Conservation (phyloP, 1,284 basidiomycete genomes). For the Earliella scabrosa region DNA sequence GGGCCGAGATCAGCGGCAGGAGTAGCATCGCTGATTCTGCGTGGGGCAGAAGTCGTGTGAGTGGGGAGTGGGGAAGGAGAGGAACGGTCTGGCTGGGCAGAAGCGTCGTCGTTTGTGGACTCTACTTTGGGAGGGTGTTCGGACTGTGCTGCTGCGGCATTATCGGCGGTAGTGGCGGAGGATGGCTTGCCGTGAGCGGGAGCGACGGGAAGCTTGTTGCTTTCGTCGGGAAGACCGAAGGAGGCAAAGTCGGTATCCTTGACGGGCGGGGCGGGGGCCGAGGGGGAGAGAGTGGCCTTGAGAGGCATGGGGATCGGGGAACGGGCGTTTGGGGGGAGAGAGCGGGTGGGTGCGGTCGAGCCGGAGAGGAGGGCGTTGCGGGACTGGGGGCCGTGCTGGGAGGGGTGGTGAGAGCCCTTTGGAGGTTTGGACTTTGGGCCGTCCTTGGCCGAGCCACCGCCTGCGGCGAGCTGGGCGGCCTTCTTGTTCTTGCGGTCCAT, state of each 20-base stretch:
- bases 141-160: slow-evolving; percentile 2
- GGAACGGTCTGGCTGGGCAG: slow-evolving; percentile 7
- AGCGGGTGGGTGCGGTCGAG: slow-evolving; percentile 55
- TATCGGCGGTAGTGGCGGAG: slow-evolving; percentile 9
- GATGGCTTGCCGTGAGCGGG: slow-evolving; percentile 47
- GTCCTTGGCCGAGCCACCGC: slow-evolving; percentile 45
- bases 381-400: slow-evolving; percentile 25
- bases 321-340: slow-evolving; percentile 49
- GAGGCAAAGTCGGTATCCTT: slow-evolving; percentile 78
- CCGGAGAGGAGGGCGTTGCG: slow-evolving; percentile 57
- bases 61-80: slow-evolving; percentile 51
- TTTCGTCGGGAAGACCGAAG: slow-evolving; percentile 65
- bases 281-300: slow-evolving; percentile 74
- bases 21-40: slow-evolving; percentile 39
- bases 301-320: slow-evolving; percentile 67
- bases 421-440: slow-evolving; percentile 25
- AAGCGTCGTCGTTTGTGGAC: slow-evolving; percentile 6
- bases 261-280: slow-evolving; percentile 77
- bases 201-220: slow-evolving; percentile 48
- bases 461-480: slow-evolving; percentile 78
- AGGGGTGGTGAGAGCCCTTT: slow-evolving; percentile 25
- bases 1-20: slow-evolving; percentile 66
- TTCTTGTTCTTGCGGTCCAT: slow-evolving; percentile 99
- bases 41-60: slow-evolving; percentile 50
- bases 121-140: slow-evolving; percentile 17